These are phyloP conservation scores for Sporothrix mexicana DNA, from an alignment of 2,329 filamentous ascomycete species.

Conservation along the genomic window DNA sequence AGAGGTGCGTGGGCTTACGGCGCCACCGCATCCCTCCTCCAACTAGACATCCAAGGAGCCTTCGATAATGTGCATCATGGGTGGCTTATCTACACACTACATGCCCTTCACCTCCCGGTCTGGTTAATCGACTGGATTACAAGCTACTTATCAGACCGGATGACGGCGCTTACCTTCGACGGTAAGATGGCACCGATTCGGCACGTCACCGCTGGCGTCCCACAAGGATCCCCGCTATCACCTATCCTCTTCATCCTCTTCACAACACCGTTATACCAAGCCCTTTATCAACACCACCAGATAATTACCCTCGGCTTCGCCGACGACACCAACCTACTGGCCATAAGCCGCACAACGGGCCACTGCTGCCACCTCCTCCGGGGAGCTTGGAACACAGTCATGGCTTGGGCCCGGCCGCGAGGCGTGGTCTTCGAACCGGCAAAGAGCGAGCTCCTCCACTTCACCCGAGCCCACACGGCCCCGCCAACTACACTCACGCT, in stretches of 20 bases:
- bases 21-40: background rate
- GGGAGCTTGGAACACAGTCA: too few relatives aligned
- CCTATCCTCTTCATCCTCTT: conserved; percentile 2
- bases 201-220: background rate
- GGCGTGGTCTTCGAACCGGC: too few relatives aligned
- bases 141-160: background rate
- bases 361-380: background rate
- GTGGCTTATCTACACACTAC: background rate
- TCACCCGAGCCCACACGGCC: too few relatives aligned
- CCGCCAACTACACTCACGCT: too few relatives aligned
- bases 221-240: background rate
- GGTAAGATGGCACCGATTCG: too few relatives aligned
- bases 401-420: too few relatives aligned
- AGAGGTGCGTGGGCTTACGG: background rate
- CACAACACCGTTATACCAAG: background rate
- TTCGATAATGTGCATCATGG: background rate
- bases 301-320: conserved; percentile 4
- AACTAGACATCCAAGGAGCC: background rate
- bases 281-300: background rate
- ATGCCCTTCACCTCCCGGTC: background rate
- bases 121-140: background rate
- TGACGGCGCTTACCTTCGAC: background rate
- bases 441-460: too few relatives aligned
- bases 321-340: background rate
- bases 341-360: background rate